Conservation (phyloP, 2,329 filamentous ascomycete genomes). For the Dryadomyces quercivorus region DNA sequence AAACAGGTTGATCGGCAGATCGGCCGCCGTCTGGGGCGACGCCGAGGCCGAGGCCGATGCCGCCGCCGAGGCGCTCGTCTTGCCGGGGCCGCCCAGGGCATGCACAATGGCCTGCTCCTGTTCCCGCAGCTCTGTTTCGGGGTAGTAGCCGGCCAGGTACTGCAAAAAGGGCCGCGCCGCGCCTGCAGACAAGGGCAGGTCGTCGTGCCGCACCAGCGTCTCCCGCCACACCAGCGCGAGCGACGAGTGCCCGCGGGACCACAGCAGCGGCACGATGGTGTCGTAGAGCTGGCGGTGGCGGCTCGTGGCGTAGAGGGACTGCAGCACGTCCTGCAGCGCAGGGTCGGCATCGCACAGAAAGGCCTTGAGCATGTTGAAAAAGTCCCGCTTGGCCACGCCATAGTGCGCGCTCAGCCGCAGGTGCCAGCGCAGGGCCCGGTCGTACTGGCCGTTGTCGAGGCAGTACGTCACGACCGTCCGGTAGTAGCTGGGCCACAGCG, state of each 20-base stretch:
- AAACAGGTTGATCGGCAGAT: constrained; percentile 6
- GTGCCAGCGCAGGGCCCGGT: constrained; percentile 34
- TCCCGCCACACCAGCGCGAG: constrained; percentile 36
- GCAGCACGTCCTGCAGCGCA: constrained; percentile 26
- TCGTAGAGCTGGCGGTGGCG: constrained; percentile 35
- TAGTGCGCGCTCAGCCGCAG: constrained; percentile 30
- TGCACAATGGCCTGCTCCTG: constrained; percentile 21
- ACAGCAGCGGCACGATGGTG: constrained; percentile 37
- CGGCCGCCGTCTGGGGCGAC: not conserved
- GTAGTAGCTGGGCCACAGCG: constrained; percentile 39
- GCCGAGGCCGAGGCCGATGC: no score
- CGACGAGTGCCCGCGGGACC: constrained; percentile 29
- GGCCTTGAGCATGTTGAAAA: constrained; percentile 26
- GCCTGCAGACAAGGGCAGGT: constrained; percentile 25
- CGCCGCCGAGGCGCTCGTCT: not conserved
- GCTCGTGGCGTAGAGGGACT: constrained; percentile 31
- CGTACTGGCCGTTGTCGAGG: constrained; percentile 25
- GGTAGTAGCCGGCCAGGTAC: constrained; percentile 34
- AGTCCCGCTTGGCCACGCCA: constrained; percentile 26
- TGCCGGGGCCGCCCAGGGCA: not conserved
- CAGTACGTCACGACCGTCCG: constrained; percentile 30
- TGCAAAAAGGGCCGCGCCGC: constrained; percentile 34
- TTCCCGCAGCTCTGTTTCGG: constrained; percentile 22
- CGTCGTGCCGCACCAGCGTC: constrained; percentile 25
- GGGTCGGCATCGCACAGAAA: constrained; percentile 27